Base-by-base conservation (phyloP, 257 asterid genomes). In the Nicotiana tabacum region DNA sequence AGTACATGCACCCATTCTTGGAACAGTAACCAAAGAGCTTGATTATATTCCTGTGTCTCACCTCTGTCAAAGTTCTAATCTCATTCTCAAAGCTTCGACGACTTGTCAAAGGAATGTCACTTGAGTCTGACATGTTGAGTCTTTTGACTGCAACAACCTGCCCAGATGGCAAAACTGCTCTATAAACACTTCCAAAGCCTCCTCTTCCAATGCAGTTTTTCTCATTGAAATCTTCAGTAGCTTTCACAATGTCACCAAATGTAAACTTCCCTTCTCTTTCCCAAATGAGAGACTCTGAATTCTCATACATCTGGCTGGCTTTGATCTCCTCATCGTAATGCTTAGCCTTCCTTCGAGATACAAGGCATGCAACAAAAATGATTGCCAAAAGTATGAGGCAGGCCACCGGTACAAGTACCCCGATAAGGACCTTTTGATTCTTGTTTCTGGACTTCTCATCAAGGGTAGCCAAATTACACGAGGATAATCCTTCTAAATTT, bases 21-120 rank as follows among this genome's bases (percentile, higher is more conserved):
- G 98, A 88, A 86, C 98, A 94, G 80, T 89, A 94, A 46, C 99
- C 98, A 43, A 89, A 87, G 67, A 96, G 93, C 95, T 94, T 96
- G 60, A 96, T 90, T 81, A 96, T 94, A 83, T 96, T 94, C 88
- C 98, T 92, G 83, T 96, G 99, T 79, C 98, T 79, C 76, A 93
- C 93, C 86, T 94, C 95, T 81, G 98, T 94, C 89, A 94, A 77
- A 39, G 97, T 83, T 60, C 74, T 87, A n/a, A 96, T 93, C 84
- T 96, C 99, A 78, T 96, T 96, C 89, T 94, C 95, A 78, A 96
- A 94, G 82, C 97, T 93, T 1, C 66, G 87, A 2, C 21, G 88
- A 80, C 78, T 90, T 55, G 87, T 62, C 77, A 69, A 66, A 43
- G 92, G 93, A 86, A 90, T 83, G 62, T 90, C 97, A 53, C 85